These are phyloP conservation scores for Metarhizium humberi DNA, from an alignment of 2,329 filamentous ascomycete species.

Conservation along the genomic window DNA sequence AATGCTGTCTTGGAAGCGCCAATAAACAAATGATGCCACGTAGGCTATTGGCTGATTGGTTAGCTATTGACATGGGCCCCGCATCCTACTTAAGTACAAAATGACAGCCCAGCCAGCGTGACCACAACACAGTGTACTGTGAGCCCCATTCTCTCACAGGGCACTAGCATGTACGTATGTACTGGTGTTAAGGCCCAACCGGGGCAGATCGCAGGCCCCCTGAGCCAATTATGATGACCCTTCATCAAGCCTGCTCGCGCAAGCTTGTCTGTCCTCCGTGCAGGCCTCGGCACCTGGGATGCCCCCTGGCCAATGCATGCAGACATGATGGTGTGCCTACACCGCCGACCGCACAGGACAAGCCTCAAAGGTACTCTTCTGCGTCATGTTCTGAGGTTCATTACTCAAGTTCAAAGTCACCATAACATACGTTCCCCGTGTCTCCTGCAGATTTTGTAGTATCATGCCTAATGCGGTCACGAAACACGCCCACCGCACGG, in stretches of 20 bases:
- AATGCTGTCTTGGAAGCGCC: not conserved
- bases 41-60: not conserved
- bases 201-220: not conserved
- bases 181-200: not conserved
- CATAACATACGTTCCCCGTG: not conserved
- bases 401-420: not conserved
- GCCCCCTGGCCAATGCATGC: not conserved
- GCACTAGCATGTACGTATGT: not conserved
- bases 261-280: not conserved
- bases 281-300: not conserved
- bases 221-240: not conserved
- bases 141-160: not conserved
- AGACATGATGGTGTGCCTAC: not conserved
- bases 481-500: not conserved
- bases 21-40: constrained; percentile 2
- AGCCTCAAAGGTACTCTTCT: not conserved
- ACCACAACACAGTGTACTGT: constrained; percentile 2
- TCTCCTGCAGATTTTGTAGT: not conserved
- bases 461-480: not conserved
- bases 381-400: not conserved
- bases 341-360: not conserved
- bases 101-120: constrained; percentile 12
- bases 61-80: constrained; percentile 8
- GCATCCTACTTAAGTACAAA: constrained; percentile 7
- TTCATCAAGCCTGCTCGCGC: not conserved